Evolutionary conservation across 257 asterid species (phyloP), one percentile per base, ranked within the genome.

Genomic region (Solanum etuberosum): DNA sequence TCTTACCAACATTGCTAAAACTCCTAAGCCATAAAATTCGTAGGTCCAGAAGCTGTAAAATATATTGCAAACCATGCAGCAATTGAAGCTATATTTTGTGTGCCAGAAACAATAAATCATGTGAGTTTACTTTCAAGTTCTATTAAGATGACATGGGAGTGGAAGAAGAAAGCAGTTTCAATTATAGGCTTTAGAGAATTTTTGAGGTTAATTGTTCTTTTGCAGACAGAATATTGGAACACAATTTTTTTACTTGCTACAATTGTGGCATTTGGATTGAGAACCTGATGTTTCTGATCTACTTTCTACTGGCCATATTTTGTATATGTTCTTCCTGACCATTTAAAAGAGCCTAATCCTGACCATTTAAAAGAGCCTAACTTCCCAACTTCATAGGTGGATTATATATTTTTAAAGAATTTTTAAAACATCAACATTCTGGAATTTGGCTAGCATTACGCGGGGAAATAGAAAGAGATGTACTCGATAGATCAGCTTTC

Each of bases 1-100:
- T 87, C 42, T 37, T 29, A 48, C 71, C 35, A 35, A 23, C 37
- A 37, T n/a, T 42, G 29, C 71, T 65, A 32, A 43, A 42, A n/a
- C 34, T 72, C 77, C 86, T 42, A 81, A 87, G 46, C 25, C 27
- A 27, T 80, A 90, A 81, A 15, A 37, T 21, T 11, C 89, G 91
- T 91, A 94, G 98, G 98, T 90, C 98, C 95, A 27, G 96, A 93
- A 37, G 95, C 96, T 70, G 95, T 93, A 61, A 92, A 91, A 83
- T 94, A 89, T 90, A 91, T 94, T 59, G 93, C 91, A 85, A 93
- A 93, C 87, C 98, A 93, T 88, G 95, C 95, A 54, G 89, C 90
- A 61, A 59, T 92, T 88, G 90, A 88, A 92, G 94, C 94, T 32
- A 89, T 94, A 86, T 92, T 93, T 86, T 94, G 98, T 85, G 92